phyloP scores from a whole-genome alignment of 2,329 filamentous ascomycete genomes.

The Aspergillus terreus region DNA sequence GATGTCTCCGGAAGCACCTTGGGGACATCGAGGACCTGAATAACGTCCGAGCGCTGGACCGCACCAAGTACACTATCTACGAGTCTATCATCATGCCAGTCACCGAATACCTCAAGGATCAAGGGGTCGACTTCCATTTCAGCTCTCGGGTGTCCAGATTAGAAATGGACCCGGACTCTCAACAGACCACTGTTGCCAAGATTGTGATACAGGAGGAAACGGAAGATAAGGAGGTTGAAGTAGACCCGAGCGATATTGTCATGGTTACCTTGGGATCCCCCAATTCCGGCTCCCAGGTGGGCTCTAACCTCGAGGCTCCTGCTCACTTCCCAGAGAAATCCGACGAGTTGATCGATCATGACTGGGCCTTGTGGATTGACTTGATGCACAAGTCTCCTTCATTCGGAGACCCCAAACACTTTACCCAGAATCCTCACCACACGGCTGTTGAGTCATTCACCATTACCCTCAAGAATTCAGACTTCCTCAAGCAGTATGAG shows the following conservation, averaged over 20 bases:
- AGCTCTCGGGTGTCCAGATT: slow-evolving; percentile 19
- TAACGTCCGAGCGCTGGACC: slow-evolving; percentile 17
- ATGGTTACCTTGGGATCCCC: not conserved
- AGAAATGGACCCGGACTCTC: slow-evolving; percentile 15
- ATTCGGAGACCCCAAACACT: slow-evolving; percentile 30
- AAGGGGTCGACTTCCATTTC: slow-evolving; percentile 27
- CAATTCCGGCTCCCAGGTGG: not conserved
- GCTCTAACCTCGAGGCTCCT: not conserved
- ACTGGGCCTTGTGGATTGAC: slow-evolving; percentile 36
- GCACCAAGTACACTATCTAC: slow-evolving; percentile 22
- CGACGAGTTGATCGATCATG: slow-evolving; percentile 20
- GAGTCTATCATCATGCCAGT: slow-evolving; percentile 24
- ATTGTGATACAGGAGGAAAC: slow-evolving; percentile 12
- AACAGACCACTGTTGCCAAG: slow-evolving; percentile 27
- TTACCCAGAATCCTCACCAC: slow-evolving; percentile 20
- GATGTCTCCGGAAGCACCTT: slow-evolving; percentile 20
- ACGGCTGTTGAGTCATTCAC: slow-evolving; percentile 38
- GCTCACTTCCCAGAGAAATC: slow-evolving; percentile 4
- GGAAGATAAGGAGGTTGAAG: not conserved
- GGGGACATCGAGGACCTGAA: slow-evolving; percentile 20
- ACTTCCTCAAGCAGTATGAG: slow-evolving; percentile 20
- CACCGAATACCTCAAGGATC: slow-evolving; percentile 18
- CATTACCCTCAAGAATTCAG: slow-evolving; percentile 29
- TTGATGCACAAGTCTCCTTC: slow-evolving; percentile 28
- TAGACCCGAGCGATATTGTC: not conserved